These are phyloP conservation scores for Claviceps monticola DNA, from an alignment of 2,329 filamentous ascomycete species.

Conservation along the genomic window DNA sequence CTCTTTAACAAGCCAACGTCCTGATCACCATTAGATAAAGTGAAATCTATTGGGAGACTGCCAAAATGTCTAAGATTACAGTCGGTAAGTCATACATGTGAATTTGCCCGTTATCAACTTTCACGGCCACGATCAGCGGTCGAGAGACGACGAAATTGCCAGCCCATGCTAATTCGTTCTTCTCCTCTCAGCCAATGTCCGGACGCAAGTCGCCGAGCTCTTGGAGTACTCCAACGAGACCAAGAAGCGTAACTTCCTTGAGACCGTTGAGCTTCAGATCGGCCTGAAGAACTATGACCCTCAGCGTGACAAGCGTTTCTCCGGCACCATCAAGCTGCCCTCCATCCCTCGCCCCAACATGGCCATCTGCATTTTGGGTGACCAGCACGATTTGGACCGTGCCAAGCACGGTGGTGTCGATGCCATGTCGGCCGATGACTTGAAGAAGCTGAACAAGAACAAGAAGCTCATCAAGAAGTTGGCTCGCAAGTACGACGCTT, in stretches of 20 bases:
- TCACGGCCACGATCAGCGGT: neutral
- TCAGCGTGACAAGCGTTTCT: conserved; percentile 99
- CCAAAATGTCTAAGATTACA: conserved; percentile 79
- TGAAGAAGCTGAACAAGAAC: conserved; percentile 99
- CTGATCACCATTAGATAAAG: conserved; percentile 57
- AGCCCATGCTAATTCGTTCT: conserved; percentile 16
- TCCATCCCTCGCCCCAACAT: conserved; percentile 83
- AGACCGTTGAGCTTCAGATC: conserved; percentile 85
- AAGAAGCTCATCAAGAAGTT: conserved; percentile 99
- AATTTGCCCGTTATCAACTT: neutral
- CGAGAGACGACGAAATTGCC: neutral
- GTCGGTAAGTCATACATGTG: conserved; percentile 35
- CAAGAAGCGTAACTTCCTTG: conserved; percentile 97
- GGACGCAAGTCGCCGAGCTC: conserved; percentile 83
- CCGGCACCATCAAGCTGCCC: conserved; percentile 92
- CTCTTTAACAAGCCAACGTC: conserved; percentile 16
- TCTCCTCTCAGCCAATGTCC: conserved; percentile 59
- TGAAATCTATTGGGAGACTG: conserved; percentile 73
- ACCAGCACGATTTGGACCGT: conserved; percentile 96
- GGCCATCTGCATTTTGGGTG: conserved; percentile 62
- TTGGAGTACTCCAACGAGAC: conserved; percentile 87
- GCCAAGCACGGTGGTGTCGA: conserved; percentile 98
- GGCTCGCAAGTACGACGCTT: conserved; percentile 99
- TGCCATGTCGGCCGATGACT: conserved; percentile 94
- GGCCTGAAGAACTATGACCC: conserved; percentile 98